Conservation (phyloP, 208 protist species). For the Leishmania mexicana region DNA sequence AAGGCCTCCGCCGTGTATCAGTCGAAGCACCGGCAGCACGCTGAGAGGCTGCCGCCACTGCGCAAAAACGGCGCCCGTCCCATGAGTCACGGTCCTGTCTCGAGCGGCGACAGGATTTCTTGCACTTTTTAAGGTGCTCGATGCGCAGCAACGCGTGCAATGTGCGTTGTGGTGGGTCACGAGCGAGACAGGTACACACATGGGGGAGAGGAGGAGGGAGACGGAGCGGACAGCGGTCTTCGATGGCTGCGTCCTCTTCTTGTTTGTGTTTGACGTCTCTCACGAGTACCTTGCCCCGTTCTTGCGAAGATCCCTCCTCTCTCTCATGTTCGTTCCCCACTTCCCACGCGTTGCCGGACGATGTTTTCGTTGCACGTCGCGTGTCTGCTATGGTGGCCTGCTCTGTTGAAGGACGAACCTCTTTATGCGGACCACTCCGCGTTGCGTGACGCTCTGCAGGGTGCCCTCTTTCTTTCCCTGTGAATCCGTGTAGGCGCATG, state of each 20-base stretch:
- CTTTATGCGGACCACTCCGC: background rate
- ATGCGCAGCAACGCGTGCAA: background rate
- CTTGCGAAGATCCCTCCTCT: background rate
- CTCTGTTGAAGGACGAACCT: background rate
- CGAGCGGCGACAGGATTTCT: background rate
- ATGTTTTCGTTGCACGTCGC: background rate
- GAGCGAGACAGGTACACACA: background rate
- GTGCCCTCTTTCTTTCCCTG: background rate
- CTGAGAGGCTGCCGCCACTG: constrained; percentile 10
- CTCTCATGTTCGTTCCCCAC: background rate
- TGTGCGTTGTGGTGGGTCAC: background rate
- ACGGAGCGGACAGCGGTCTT: background rate
- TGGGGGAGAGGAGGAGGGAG: background rate
- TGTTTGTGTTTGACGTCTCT: background rate
- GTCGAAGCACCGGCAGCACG: constrained; percentile 5
- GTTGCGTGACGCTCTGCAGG: background rate
- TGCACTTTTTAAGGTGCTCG: constrained; percentile 1
- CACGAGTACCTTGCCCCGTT: background rate
- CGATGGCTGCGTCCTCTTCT: background rate
- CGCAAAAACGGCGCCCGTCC: constrained; percentile 12
- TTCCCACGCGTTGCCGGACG: background rate
- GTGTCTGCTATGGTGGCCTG: background rate
- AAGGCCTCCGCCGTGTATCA: constrained; percentile 3
- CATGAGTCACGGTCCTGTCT: background rate
- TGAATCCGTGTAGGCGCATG: background rate